phyloP scores from a whole-genome alignment of 1,284 basidiomycete species.

The Macrocystidia cucumis region DNA sequence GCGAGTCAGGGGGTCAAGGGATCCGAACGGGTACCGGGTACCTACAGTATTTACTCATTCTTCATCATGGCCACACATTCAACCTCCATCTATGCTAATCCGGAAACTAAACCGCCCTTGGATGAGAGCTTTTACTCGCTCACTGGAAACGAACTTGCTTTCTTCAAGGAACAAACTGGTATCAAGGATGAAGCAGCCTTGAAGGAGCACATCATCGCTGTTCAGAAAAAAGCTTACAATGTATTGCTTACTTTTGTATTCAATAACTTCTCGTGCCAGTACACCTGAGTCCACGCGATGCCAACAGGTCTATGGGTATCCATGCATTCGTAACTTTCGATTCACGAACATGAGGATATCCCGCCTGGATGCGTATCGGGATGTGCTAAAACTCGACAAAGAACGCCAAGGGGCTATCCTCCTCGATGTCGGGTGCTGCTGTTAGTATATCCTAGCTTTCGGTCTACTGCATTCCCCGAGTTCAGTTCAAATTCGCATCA shows the following conservation, averaged over 20 bases:
- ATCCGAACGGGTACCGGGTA: no score
- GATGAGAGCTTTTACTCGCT: constrained; percentile 17
- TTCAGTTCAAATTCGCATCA: constrained; percentile 1
- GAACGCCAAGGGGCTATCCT: constrained; percentile 35
- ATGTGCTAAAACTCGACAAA: constrained; percentile 29
- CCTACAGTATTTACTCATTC: no score
- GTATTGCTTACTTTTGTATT: no score
- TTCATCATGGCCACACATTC: no score
- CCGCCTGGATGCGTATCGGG: constrained; percentile 33
- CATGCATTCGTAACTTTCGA: constrained; percentile 11
- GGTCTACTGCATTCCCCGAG: no score
- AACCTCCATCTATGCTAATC: no score
- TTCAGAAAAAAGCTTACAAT: constrained; percentile 32
- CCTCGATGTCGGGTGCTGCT: constrained; percentile 40
- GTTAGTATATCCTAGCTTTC: constrained; percentile 30
- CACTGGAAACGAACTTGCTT: constrained; percentile 20
- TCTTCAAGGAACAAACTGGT: constrained; percentile 31
- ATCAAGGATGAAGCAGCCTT: constrained; percentile 30
- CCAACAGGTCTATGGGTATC: constrained; percentile 4
- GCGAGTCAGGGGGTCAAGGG: no score
- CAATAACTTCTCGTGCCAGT: no score
- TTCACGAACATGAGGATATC: constrained; percentile 27
- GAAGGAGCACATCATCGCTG: constrained; percentile 33
- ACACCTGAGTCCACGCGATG: no score
- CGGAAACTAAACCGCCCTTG: constrained; percentile 12